Conservation (phyloP, 768 basidiomycete genomes). For the Lactifluus rugatus region DNA sequence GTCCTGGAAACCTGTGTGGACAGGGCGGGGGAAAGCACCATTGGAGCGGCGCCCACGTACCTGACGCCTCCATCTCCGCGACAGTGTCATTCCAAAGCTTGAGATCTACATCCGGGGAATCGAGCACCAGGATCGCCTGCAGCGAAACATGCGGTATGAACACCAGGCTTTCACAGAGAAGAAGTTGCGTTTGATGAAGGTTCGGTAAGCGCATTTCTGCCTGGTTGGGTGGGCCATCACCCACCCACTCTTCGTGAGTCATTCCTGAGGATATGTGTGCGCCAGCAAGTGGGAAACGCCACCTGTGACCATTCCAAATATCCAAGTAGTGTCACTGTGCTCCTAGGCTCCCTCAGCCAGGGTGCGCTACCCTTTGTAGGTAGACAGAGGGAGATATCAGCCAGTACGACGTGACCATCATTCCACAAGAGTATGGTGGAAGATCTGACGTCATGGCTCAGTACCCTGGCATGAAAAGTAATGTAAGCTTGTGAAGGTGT, state of each 20-base stretch:
- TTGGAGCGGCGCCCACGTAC: not conserved
- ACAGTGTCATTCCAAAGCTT: constrained; percentile 16
- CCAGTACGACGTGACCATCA: constrained; percentile 8
- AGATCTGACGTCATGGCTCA: constrained; percentile 15
- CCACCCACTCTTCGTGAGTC: not conserved
- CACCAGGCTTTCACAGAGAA: not conserved
- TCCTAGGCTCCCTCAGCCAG: constrained; percentile 15
- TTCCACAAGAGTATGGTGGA: constrained; percentile 13
- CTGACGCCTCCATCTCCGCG: constrained; percentile 19
- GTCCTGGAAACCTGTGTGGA: not conserved
- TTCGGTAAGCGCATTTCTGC: constrained; percentile 1
- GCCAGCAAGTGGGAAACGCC: not conserved
- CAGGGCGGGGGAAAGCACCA: not conserved
- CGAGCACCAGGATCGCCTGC: constrained; percentile 19
- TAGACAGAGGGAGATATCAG: constrained; percentile 18
- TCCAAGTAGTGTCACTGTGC: constrained; percentile 17
- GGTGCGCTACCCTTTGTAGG: constrained; percentile 4
- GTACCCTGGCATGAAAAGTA: constrained; percentile 6
- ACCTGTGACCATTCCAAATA: constrained; percentile 17
- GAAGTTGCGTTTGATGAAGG: not conserved
- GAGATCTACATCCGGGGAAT: constrained; percentile 18
- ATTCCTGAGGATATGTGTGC: not conserved
- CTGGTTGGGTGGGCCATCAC: not conserved
- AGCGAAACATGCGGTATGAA: constrained; percentile 10
- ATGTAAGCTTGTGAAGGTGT: not conserved